Percentiles rank a stretch among this genome's conserved stretches.
Conservation (phyloP, 306 rosid species). For the Canavalia ensiformis region DNA sequence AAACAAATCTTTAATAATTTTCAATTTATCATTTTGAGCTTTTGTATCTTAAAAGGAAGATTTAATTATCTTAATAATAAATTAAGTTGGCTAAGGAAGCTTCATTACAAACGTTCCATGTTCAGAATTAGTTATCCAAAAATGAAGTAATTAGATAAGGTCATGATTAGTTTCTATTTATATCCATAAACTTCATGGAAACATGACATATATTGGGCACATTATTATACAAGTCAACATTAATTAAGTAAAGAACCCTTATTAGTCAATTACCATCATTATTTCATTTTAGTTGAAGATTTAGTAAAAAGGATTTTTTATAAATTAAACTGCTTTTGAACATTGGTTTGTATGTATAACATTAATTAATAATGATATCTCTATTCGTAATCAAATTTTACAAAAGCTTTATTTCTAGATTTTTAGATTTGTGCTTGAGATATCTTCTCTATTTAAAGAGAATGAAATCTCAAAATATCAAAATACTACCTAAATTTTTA, state of each 20-base stretch:
- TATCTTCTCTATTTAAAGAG: background rate
- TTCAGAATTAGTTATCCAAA: background rate
- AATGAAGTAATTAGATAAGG: slow-evolving; percentile 27
- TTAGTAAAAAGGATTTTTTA: background rate
- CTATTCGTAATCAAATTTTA: background rate
- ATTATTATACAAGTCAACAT: slow-evolving; percentile 7
- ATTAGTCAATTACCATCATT: slow-evolving; percentile 42
- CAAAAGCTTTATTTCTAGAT: background rate
- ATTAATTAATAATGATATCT: background rate
- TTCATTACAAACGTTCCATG: background rate
- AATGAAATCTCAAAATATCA: background rate
- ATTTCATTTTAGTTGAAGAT: slow-evolving; percentile 3
- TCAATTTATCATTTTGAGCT: too few relatives aligned
- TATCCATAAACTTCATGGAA: slow-evolving; percentile 6
- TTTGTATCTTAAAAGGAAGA: too few relatives aligned
- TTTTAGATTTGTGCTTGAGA: background rate
- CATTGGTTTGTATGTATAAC: background rate
- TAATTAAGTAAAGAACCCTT: slow-evolving; percentile 35
- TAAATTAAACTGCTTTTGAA: slow-evolving; percentile 16
- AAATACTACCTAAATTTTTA: background rate
- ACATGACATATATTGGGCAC: background rate
- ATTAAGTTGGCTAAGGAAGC: slow-evolving; percentile 13
- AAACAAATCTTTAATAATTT: too few relatives aligned
- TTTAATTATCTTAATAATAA: background rate
- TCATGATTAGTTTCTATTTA: slow-evolving; percentile 22